Base-by-base conservation (phyloP, 192 early-diverging fungal species). In the Cladochytrium replicatum region DNA sequence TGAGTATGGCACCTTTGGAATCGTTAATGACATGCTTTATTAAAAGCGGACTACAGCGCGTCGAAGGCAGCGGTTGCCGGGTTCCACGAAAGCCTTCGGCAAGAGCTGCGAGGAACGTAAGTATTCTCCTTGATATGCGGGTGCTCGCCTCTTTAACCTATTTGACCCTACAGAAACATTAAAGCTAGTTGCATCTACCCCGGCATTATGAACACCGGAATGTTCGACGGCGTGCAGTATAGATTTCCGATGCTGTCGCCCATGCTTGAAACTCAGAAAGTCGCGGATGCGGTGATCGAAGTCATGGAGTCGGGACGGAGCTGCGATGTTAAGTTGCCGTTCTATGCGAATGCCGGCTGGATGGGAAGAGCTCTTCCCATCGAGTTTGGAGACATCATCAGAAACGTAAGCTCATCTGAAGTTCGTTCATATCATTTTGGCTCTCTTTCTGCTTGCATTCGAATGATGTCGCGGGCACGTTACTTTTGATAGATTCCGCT, bases 21-120 rank as follows among this genome's bases (percentile, higher is more conserved):
- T 46, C 23, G 5, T 4, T 3, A 29, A 23, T 46, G 3, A 23
- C 28, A 29, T 3, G 9, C 27, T 5, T 11, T 28, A 23, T 7
- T 3, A 24, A 8, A 67, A 67, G 79, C 73, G 17, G 82, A 79
- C 48, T 92, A 92, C 59, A 77, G 80, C 44, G 81, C 87, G 11
- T 75, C 82, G 41, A 92, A 92, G 55, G 79, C 84, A 19, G 89
- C 78, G 24, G 68, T 86, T 8, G 73, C 70, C 42, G 66, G 77
- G 4, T 82, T 87, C 38, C 77, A 75, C 38, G 89, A 92, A 54
- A 54, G 75, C 4, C 65, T 92, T 22, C 81, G 82, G 37, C 80
- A 82, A 53, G 89, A 92, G 58, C 69, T 87, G 17, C 54, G 57
- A 15, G 56, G 61, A 37, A 66, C 78, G 51, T 87, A 81, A 57